Evolutionary conservation across 306 rosid species (phyloP), one percentile per base, ranked within the genome.

Genomic region (Quercus aquifolioides): DNA sequence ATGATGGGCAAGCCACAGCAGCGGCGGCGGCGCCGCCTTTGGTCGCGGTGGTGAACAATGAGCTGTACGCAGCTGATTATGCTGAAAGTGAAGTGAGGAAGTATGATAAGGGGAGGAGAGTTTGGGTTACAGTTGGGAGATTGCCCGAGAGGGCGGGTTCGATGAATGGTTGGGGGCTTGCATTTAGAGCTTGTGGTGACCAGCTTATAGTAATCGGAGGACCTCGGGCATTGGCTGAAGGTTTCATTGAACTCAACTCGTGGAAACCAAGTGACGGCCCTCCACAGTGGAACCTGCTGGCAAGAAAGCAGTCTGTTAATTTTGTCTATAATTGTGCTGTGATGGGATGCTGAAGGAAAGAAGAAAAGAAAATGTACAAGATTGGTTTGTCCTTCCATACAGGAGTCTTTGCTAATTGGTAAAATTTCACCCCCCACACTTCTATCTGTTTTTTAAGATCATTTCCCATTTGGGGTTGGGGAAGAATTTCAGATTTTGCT

Each of bases 251-350:
- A 82, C 84, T 94, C 80, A 94, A 94, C 85, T 87, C 97, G 5
- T 94, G 98, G 98, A 93, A 85, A 74, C 98, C 98, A 4, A 84
- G 98, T 75, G 97, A 92, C 55, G 97, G 94, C 33, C 97, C 97
- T 82, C 97, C 98, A 0, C 89, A 87, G 31, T 94, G 98, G 98
- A 75, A 83, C 69, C 77, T 94, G 58, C 97, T 94, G 30, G 97
- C 86, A 6, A 78, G 97, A 81, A 92, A 92, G 85, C 88, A 80
- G 21, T 91, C 91, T 0, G 88, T 90, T 58, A 89, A 85, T 82
- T 94, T 94, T 86, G 98, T 94, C 73, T 94, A 94, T 90, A 94
- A 94, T 81, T 94, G 97, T 77, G 98, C 97, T 62, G 98, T 94
- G 83, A 94, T 94, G 98, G 98, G 98, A 63, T 94, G 98, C 89